These are phyloP conservation scores for Verticillium albo-atrum DNA, from an alignment of 2,329 filamentous ascomycete genomes.

Conservation along the genomic window DNA sequence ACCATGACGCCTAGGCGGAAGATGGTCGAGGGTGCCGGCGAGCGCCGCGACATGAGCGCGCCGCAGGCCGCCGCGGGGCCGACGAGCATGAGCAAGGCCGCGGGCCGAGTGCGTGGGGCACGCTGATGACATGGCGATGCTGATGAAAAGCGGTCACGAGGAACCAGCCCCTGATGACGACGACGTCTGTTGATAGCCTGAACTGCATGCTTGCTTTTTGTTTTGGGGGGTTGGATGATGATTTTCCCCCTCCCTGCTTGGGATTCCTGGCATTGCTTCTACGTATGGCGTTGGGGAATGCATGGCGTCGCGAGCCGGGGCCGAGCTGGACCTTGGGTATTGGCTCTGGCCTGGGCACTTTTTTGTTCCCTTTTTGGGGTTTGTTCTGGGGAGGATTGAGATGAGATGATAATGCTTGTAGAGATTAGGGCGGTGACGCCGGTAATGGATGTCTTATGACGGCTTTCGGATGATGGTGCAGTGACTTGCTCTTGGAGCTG, in stretches of 20 bases:
- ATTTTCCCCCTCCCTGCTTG: neutral
- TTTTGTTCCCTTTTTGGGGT: neutral
- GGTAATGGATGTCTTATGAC: neutral
- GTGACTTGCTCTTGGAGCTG: too few species aligned
- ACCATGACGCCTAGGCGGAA: conserved; percentile 57
- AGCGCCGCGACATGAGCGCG: conserved; percentile 44
- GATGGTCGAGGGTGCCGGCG: conserved; percentile 44
- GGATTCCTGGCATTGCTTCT: neutral
- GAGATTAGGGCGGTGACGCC: neutral
- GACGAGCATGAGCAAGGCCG: conserved; percentile 16
- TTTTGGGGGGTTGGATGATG: conserved; percentile 1
- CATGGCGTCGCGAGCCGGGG: neutral
- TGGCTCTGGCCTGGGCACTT: neutral
- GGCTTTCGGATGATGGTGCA: too few species aligned
- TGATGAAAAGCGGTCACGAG: conserved; percentile 13
- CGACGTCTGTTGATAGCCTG: neutral
- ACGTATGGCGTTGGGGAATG: neutral
- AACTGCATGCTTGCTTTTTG: neutral
- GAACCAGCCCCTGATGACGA: neutral
- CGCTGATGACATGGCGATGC: neutral
- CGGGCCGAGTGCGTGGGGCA: neutral
- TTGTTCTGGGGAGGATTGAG: neutral
- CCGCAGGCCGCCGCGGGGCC: conserved; percentile 23
- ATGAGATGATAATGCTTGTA: neutral
- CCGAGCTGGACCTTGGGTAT: too few species aligned